Percentiles rank a stretch among this genome's conserved stretches.
Evolutionary conservation across 495 filamentous ascomycete genomes (phyloP).

Genomic region (Aspergillus coremiiformis): DNA sequence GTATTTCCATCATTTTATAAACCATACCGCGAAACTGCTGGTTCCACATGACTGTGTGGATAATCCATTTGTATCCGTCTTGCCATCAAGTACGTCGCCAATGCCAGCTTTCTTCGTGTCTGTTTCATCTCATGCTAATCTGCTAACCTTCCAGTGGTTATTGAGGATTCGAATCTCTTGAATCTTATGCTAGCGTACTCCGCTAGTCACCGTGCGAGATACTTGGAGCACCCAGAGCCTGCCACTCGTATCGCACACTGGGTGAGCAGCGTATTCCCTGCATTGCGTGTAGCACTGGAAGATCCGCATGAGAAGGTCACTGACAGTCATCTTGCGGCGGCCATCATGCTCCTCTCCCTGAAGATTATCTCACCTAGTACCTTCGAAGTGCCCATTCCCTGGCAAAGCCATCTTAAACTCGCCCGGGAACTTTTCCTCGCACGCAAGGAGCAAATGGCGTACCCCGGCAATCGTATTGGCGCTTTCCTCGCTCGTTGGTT

Average conservation of each 20-base stretch:
- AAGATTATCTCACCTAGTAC: constrained; percentile 81
- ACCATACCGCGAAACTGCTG: constrained; percentile 67
- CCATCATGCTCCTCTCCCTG: constrained; percentile 79
- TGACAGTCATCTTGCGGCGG: constrained; percentile 70
- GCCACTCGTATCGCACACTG: constrained; percentile 69
- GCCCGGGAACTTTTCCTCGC: constrained; percentile 69
- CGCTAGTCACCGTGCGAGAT: constrained; percentile 72
- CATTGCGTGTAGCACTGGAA: constrained; percentile 60
- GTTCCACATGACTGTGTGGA: constrained; percentile 68
- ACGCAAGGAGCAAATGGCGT: constrained; percentile 48
- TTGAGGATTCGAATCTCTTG: constrained; percentile 59
- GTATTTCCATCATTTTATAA: constrained; percentile 71
- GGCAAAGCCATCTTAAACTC: constrained; percentile 71
- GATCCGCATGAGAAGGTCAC: constrained; percentile 52
- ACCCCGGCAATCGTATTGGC: constrained; percentile 55
- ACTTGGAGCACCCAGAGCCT: constrained; percentile 68
- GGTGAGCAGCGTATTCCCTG: constrained; percentile 72
- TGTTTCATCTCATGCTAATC: not conserved
- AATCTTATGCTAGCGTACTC: constrained; percentile 76
- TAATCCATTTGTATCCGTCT: constrained; percentile 65
- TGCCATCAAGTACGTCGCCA: constrained; percentile 56
- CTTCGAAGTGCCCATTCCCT: constrained; percentile 64
- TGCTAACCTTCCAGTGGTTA: constrained; percentile 47
- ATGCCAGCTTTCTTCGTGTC: not conserved
- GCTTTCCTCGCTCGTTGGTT: constrained; percentile 84